Conservation (phyloP, 2,329 filamentous ascomycete genomes). For the Dothistroma septosporum region DNA sequence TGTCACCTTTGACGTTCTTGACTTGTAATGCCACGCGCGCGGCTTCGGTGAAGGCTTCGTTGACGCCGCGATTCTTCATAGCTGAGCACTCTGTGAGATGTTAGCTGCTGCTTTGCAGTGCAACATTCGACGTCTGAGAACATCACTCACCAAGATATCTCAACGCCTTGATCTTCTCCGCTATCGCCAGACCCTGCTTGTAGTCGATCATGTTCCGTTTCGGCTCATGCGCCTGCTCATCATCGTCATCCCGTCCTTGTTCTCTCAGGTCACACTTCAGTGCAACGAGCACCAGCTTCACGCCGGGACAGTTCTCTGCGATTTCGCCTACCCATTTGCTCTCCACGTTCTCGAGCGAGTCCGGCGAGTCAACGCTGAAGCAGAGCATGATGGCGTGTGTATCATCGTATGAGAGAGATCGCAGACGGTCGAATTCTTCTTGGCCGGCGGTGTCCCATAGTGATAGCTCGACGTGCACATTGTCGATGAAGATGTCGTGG, state of each 20-base stretch:
- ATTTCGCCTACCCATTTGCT: conserved; percentile 99
- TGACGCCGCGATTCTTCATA: conserved; percentile 95
- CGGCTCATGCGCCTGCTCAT: conserved; percentile 46
- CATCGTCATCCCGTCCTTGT: conserved; percentile 61
- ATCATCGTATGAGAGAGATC: conserved; percentile 94
- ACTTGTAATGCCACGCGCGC: conserved; percentile 78
- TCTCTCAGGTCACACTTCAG: conserved; percentile 96
- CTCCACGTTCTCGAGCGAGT: conserved; percentile 96
- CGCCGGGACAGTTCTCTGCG: conserved; percentile 91
- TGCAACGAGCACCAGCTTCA: conserved; percentile 90
- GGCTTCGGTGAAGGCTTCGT: conserved; percentile 97
- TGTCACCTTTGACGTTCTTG: conserved; percentile 49
- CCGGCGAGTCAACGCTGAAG: conserved; percentile 92
- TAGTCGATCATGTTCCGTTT: conserved; percentile 75
- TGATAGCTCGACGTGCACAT: conserved; percentile 92
- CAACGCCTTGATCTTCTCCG: conserved; percentile 83
- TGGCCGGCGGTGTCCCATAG: conserved; percentile 98
- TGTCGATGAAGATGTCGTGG: conserved; percentile 98
- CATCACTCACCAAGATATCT: conserved; percentile 67
- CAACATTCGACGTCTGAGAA: background rate
- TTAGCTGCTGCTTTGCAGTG: background rate
- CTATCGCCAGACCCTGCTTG: conserved; percentile 85
- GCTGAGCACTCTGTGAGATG: conserved; percentile 78
- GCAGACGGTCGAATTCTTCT: conserved; percentile 96
- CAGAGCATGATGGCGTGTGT: conserved; percentile 99